Evolutionary conservation across 495 filamentous ascomycete genomes (phyloP), one percentile per base, ranked within the genome.

Genomic region (Diplogelasinospora grovesii): DNA sequence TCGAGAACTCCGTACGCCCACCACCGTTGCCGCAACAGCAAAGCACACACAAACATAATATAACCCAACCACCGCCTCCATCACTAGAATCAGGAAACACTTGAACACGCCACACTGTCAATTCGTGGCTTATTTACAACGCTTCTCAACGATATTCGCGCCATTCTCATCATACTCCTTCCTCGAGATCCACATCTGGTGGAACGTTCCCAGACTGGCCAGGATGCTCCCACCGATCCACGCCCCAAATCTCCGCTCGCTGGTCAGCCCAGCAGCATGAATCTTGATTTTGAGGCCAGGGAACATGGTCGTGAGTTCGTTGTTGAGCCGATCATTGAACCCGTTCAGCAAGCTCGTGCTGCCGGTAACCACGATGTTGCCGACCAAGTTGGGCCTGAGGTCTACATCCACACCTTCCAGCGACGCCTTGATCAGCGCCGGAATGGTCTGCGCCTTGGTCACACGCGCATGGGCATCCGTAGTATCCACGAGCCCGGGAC

Each of bases 201-300:
- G 92, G 63, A 99, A 99, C n/a, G 87, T 95, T 7, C 93, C 93
- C 69, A 99, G 62, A 65, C 89, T 95, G 3, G 84, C 90, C 52
- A 97, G 67, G 49, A 99, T 96, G 68, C 89, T 95, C 10, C 92
- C 92, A 18, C 92, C 92, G 47, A 99, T 84, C 93, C 93, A 99
- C 21, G 82, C 81, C 9, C 85, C 89, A 61, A 90, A 97, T 41
- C 83, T 79, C 36, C 92, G 67, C 75, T 99, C 92, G 9, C 79
- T 79, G 0, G 80, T 83, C 51, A 88, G 79, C n/a, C 86, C 84
- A 9, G 89, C 79, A 3, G 89, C 86, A 21, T 85, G 80, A 27
- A 98, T 74, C 59, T 86, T 81, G 36, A 97, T 86, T 41, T 84
- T 75, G 11, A 85, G 78, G 2, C 85, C 82, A 0, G 92, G 89